Percentiles rank a stretch among this genome's conserved stretches.
These are phyloP conservation scores for Kwoniella sp. DNA, from an alignment of 768 basidiomycete species.

Conservation along the genomic window DNA sequence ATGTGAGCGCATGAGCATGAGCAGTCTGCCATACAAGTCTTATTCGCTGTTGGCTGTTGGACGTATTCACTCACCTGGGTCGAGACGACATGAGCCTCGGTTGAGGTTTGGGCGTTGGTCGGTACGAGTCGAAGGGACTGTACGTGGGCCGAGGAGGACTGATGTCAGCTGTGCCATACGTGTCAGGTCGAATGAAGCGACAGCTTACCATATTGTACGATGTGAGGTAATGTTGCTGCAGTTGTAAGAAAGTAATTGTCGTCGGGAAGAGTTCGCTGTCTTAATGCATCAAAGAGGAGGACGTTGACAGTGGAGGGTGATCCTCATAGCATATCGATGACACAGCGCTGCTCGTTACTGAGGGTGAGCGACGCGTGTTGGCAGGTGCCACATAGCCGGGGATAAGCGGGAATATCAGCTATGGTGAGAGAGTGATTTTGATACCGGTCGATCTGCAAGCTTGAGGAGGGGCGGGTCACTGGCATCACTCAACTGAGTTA, in stretches of 20 bases:
- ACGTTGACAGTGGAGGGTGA: slow-evolving; percentile 10
- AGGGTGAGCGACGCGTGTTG: slow-evolving; percentile 23
- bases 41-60: neutral
- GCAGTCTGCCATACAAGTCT: neutral
- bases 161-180: slow-evolving; percentile 3
- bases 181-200: neutral
- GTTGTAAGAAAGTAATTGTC: neutral
- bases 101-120: slow-evolving; percentile 32
- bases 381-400: slow-evolving; percentile 19
- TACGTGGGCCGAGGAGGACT: neutral
- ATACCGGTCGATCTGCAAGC: neutral
- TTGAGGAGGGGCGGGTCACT: neutral
- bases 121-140: slow-evolving; percentile 39
- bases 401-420: slow-evolving; percentile 5
- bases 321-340: neutral
- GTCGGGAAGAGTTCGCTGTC: too few relatives aligned
- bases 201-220: slow-evolving; percentile 18
- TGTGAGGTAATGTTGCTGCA: neutral
- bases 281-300: slow-evolving; percentile 5
- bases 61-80: slow-evolving; percentile 45
- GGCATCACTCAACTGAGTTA: too few relatives aligned
- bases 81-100: slow-evolving; percentile 40
- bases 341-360: slow-evolving; percentile 8
- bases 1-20: neutral
- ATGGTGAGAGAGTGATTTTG: slow-evolving; percentile 8